Evolutionary conservation across 768 basidiomycete genomes (phyloP), one percentile per base, ranked within the genome.

Genomic region (Boletales sp.): DNA sequence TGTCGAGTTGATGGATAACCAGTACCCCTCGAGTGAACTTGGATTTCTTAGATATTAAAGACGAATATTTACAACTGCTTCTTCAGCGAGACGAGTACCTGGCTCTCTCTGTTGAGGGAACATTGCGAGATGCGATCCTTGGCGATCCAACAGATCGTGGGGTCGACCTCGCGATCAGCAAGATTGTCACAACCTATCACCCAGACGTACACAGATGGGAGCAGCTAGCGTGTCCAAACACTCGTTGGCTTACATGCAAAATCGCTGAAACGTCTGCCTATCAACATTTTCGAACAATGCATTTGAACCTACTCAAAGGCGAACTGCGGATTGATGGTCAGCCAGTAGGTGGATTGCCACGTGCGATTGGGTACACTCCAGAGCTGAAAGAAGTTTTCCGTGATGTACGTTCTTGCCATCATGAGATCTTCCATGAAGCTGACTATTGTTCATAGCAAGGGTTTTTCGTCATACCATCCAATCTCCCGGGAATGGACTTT

Each of bases 11-110:
- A 37, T 7, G 14, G 31, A 15, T 28, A 2, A n/a, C 21, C 19
- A 7, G 30, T 11, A 32, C 32, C 11, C 11, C 6, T 32, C 11
- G 6, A 11, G 6, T 32, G 32, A n/a, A n/a, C n/a, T n/a, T 32
- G 32, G 11, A 32, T 11, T 32, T 11, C 32, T 32, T 11, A 32
- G 32, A n/a, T n/a, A n/a, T n/a, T n/a, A n/a, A n/a, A n/a, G n/a
- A n/a, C 32, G 11, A 11, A 11, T 11, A 32, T 32, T 32, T 11
- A 32, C 11, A 32, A 32, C 11, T 32, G 11, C 41, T 60, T 14
- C 37, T 60, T 14, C 39, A 57, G 11, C 57, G 65, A 8, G 59
- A 70, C 34, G 19, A 46, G n/a, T 57, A 62, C 30, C 41, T 68
- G 8, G 54, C 64, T 7, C 47, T 55, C 14, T 38, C 39, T 11